Evolutionary conservation across 2,329 filamentous ascomycete genomes (phyloP), one percentile per base, ranked within the genome.

Genomic region (Drechslerella coelobrocha): DNA sequence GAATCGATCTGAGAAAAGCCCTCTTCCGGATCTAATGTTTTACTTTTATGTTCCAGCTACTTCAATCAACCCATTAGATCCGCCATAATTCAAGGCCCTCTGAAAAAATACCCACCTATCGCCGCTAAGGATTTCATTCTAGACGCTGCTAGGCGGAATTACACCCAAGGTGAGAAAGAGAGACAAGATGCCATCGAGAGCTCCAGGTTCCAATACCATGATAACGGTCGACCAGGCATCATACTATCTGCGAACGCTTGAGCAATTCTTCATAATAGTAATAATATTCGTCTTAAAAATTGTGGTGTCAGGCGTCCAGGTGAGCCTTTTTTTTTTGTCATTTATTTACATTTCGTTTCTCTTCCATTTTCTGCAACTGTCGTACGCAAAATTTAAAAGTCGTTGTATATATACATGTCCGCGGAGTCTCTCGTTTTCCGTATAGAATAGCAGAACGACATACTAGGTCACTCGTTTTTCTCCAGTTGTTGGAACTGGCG

Each of bases 41-140:
- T 51, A 19, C 23, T 50, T 23, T 39, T 29, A 48, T 57, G 23
- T 5, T 27, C 17, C 12, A 75, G 74, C 6, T 88, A 84, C 74
- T 88, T 88, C 78, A 88, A 87, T 73, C 86, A 88, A 78, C 85
- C 86, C 0, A 83, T 82, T 76, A 82, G 81, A 61, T 83, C 86
- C 76, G 82, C 82, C 8, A 75, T 80, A 72, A 86, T 88, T 39
- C 85, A 87, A 75, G 86, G 86, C 0, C 85, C 84, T 1, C 52
- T 78, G 76, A 84, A 85, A 78, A 88, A 87, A 78, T 88, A 88
- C 77, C 83, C 84, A 1, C 76, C 81, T 62, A 81, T 88, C 12
- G 87, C 85, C 0, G 86, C 85, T 1, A 82, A 82, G 57, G 81
- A 88, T 76, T 88, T 88, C 73, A 87, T 83, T 12, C 76, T 81